Evolutionary conservation across 139 green algal species (phyloP), one percentile per base, ranked within the genome.

Genomic region (Chlorella sp.): DNA sequence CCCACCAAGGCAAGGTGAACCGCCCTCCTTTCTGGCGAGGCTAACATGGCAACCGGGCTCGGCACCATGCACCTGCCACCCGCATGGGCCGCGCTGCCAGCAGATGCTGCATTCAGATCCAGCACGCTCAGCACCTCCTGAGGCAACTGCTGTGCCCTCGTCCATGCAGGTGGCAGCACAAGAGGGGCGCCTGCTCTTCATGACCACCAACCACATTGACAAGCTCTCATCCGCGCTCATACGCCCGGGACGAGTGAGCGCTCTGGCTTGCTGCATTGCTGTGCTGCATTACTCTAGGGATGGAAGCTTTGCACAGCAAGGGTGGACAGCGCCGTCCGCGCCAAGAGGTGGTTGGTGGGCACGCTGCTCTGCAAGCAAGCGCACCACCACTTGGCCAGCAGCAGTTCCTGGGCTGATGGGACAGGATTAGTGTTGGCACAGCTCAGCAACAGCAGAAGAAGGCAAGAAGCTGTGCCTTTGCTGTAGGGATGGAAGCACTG

Each of bases 191-290:
- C 74, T 90, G 50, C 64, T 90, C 35, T 79, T 90, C 74, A 85
- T 90, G 80, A 90, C 85, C 32, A 88, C 82, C 27, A 90, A 90
- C 62, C 82, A 90, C 59, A 68, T 85, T 6, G 77, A 88, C 20
- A 62, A 71, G 1, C 70, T 90, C 17, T 73, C 61, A 32, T 32
- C 42, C 1, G 85, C 85, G 2, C 73, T 90, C 22, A 80, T 88
- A 1, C 69, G 85, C 17, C 83, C 83, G 22, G 85, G 85, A 0
- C 76, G 79, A 2, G 32, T 78, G 23, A 78, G 82, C 33, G 36
- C 80, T n/a, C n/a, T n/a, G n/a, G n/a, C n/a, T n/a, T n/a, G n/a
- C n/a, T n/a, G n/a, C n/a, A n/a, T n/a, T n/a, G n/a, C n/a, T n/a
- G n/a, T n/a, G n/a, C n/a, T n/a, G n/a, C n/a, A n/a, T n/a, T n/a